Evolutionary conservation across 78 protist genomes (phyloP), one percentile per base, ranked within the genome.

Genomic region (Dictyostelium brefeldianum): DNA sequence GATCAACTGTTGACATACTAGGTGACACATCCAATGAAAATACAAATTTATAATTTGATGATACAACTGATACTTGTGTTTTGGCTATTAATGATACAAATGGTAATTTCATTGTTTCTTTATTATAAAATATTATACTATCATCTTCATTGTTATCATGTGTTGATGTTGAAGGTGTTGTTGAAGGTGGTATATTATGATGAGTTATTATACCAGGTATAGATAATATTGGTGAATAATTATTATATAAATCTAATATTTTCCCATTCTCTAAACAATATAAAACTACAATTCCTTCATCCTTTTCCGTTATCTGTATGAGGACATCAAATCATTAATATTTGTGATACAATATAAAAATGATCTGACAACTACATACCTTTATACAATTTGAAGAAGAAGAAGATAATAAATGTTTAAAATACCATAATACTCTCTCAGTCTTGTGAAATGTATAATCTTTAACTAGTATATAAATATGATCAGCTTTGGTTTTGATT

Each of bases 21-120:
- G 95, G 95, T 53, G 91, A 77, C 41, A 91, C 70, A 57, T 91
- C 95, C 47, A 91, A 41, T 53, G 83, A 36, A 36, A 81, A 91
- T 54, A 91, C 95, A 46, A 27, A 62, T 46, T 56, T 82, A 27
- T 91, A 91, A 4, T 25, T 64, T 29, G 83, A 65, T 20, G 78
- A 67, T 7, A 91, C 29, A 7, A 91, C 77, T 5, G 90, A 78
- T 27, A 91, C 62, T 53, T 81, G 89, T 15, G 95, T 91, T 22
- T 91, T 83, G 1, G 95, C 79, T 36, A 85, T 73, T 43, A 91
- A 41, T 6, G 92, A 74, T 9, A 85, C 36, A 15, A 48, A 47
- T 62, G 92, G 92, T 50, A 85, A 48, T 77, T 79, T 15, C 69
- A 53, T 31, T 47, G 15, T 15, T 77, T 65, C 10, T 17, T 31